Percentiles rank a stretch among this genome's conserved stretches.
Evolutionary conservation across 257 asterid genomes (phyloP).

Genomic region (Lycium barbarum): DNA sequence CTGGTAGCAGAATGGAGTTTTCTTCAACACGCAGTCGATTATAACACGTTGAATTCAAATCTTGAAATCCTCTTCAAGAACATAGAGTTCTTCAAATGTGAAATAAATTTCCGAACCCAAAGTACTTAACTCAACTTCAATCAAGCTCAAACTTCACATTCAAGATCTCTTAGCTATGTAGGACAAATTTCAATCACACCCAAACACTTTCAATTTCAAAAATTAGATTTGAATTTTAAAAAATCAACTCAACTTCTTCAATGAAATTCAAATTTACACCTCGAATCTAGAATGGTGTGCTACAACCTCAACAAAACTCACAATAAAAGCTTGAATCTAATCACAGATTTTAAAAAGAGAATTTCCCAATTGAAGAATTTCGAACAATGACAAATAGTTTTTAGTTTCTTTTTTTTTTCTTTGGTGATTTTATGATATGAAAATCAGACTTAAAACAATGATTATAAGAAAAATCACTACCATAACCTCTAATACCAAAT

Average conservation of each 20-base stretch:
- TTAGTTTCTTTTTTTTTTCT: too few species aligned
- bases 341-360: too few species aligned
- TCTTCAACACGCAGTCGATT: background rate
- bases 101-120: background rate
- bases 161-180: background rate
- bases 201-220: background rate
- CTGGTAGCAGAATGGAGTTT: background rate
- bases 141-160: background rate
- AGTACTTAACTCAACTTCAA: background rate
- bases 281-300: background rate
- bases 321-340: too few species aligned
- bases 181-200: background rate
- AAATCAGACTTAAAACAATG: too few species aligned
- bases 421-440: too few species aligned
- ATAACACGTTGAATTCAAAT: background rate
- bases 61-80: background rate
- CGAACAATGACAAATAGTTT: too few species aligned
- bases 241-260: background rate
- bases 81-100: background rate
- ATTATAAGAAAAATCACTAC: too few species aligned
- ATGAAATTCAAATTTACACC: constrained; percentile 1
- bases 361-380: too few species aligned
- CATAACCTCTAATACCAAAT: too few species aligned
- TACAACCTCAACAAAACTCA: background rate
- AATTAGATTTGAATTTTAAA: background rate